Conservation (phyloP, 2,329 filamentous ascomycete genomes). For the Sclerotinia nivalis region DNA sequence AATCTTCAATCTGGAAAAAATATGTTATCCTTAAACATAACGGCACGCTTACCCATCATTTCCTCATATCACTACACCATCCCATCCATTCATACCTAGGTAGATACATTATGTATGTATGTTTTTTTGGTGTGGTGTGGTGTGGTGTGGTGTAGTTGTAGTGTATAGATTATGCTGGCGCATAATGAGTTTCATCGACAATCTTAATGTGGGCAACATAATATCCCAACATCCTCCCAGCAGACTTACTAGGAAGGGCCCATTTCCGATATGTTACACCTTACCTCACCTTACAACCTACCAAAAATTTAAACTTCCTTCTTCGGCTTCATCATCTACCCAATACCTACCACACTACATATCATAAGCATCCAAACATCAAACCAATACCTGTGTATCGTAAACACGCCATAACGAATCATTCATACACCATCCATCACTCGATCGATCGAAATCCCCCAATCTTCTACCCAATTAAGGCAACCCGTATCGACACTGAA, state of each 20-base stretch:
- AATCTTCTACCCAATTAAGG: background rate
- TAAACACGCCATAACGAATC: slow-evolving; percentile 16
- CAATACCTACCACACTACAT: background rate
- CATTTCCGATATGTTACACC: background rate
- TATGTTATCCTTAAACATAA: background rate
- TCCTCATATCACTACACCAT: background rate
- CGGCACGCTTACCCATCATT: background rate
- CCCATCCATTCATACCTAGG: background rate
- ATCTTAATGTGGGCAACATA: background rate
- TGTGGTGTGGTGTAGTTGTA: background rate
- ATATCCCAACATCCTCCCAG: background rate
- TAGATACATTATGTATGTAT: background rate
- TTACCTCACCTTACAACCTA: background rate
- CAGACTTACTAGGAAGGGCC: background rate
- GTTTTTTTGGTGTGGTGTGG: background rate
- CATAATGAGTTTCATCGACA: slow-evolving; percentile 22
- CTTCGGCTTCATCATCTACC: background rate
- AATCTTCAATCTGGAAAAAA: background rate
- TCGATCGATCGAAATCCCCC: background rate
- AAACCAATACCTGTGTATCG: background rate
- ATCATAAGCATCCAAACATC: background rate
- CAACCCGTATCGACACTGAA: background rate
- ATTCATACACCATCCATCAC: slow-evolving; percentile 9
- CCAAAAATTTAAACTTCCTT: background rate
- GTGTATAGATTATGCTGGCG: background rate